These are phyloP conservation scores for Emergomyces africanus DNA, from an alignment of 2,329 filamentous ascomycete genomes.

Conservation along the genomic window DNA sequence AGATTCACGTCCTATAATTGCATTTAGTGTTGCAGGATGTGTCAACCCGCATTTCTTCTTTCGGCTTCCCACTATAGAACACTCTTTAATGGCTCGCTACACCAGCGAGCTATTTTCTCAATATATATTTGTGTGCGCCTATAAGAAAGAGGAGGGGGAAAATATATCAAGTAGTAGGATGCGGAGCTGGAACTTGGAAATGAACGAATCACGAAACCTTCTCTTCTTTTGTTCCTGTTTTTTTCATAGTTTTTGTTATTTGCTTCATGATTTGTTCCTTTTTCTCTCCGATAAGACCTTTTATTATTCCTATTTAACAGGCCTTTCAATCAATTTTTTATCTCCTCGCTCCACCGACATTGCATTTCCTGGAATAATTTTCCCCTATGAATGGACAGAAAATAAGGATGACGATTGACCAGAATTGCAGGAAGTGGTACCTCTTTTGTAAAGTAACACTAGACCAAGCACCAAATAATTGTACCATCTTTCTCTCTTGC, in stretches of 20 bases:
- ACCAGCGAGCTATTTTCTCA: background rate
- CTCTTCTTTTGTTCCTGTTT: background rate
- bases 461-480: background rate
- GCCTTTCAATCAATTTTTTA: background rate
- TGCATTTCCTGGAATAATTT: background rate
- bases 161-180: background rate
- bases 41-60: background rate
- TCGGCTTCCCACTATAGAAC: background rate
- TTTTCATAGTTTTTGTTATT: background rate
- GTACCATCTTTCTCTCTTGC: background rate
- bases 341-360: background rate
- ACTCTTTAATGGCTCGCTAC: background rate
- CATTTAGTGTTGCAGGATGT: background rate
- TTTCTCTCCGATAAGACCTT: background rate
- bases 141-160: background rate
- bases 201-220: conserved; percentile 1
- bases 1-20: background rate
- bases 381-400: background rate
- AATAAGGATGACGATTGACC: background rate
- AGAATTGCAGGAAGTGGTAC: background rate
- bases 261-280: background rate
- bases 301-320: background rate
- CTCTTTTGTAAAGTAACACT: background rate
- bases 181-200: background rate
- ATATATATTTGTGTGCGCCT: background rate